Evolutionary conservation across 2,329 filamentous ascomycete genomes (phyloP).

Genomic region (Hymenoscyphus albidus): DNA sequence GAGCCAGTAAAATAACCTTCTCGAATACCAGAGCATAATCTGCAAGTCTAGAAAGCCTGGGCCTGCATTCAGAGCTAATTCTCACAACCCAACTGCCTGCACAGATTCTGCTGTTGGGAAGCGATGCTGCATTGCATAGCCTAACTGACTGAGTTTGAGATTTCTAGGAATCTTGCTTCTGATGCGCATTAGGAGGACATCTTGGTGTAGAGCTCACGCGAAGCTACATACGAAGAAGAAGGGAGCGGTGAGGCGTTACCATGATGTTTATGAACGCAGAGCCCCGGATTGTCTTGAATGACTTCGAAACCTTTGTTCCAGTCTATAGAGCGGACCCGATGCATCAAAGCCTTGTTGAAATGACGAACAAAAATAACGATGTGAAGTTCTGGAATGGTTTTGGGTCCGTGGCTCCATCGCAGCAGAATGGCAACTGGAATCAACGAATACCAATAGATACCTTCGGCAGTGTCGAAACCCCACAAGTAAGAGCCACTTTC

Average conservation of each 20-base stretch:
- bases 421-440: conserved; percentile 22
- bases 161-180: conserved; percentile 20
- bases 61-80: conserved; percentile 5
- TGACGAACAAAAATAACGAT: conserved; percentile 30
- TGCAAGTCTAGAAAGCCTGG: neutral
- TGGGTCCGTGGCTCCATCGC: conserved; percentile 20
- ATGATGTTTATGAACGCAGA: conserved; percentile 33
- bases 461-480: conserved; percentile 24
- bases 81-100: conserved; percentile 14
- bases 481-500: conserved; percentile 18
- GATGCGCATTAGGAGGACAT: conserved; percentile 21
- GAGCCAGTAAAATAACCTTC: neutral
- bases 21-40: conserved; percentile 1
- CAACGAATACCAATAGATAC: conserved; percentile 22
- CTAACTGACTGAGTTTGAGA: conserved; percentile 13
- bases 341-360: conserved; percentile 30
- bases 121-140: conserved; percentile 21
- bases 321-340: conserved; percentile 21
- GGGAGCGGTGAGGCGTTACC: conserved; percentile 30
- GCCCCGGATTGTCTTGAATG: conserved; percentile 30
- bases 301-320: conserved; percentile 31
- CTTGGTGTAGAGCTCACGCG: conserved; percentile 23
- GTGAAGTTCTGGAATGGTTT: conserved; percentile 29
- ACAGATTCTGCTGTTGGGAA: conserved; percentile 15
- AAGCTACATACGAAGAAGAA: conserved; percentile 24